A percentile compares a stretch with the other conserved stretches of the same genome.
These are phyloP conservation scores for Diplodia corticola DNA, from an alignment of 2,329 filamentous ascomycete genomes.

Conservation along the genomic window DNA sequence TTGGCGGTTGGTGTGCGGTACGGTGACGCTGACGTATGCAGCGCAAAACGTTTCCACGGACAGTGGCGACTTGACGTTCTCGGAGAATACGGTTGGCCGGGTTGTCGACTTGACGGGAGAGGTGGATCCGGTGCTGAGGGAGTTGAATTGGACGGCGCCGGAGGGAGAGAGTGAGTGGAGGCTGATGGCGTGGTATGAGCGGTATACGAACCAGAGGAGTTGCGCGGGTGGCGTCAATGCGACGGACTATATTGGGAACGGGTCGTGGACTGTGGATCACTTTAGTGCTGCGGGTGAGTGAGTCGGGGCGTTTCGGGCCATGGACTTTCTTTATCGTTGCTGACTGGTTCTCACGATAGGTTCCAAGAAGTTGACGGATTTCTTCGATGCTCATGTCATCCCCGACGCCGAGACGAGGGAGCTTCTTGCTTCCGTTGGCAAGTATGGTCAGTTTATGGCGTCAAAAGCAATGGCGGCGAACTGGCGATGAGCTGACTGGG, in stretches of 20 bases:
- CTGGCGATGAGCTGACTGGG: neutral
- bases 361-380: constrained; percentile 30
- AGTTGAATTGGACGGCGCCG: constrained; percentile 27
- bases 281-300: constrained; percentile 32
- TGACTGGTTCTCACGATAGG: neutral
- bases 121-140: constrained; percentile 18
- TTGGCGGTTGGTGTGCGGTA: too few species aligned
- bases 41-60: neutral
- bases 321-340: neutral
- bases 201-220: constrained; percentile 28
- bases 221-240: constrained; percentile 29
- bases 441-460: constrained; percentile 29
- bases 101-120: constrained; percentile 26
- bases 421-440: constrained; percentile 30
- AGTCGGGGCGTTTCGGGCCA: constrained; percentile 23
- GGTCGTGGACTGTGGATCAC: constrained; percentile 38
- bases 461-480: neutral
- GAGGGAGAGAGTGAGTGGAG: constrained; percentile 25
- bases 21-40: neutral
- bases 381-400: constrained; percentile 37
- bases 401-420: constrained; percentile 25
- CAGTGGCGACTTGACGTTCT: neutral
- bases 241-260: constrained; percentile 33
- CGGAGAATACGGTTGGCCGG: neutral
- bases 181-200: constrained; percentile 28